Conservation (phyloP, 495 filamentous ascomycete genomes). For the Neurospora africana region DNA sequence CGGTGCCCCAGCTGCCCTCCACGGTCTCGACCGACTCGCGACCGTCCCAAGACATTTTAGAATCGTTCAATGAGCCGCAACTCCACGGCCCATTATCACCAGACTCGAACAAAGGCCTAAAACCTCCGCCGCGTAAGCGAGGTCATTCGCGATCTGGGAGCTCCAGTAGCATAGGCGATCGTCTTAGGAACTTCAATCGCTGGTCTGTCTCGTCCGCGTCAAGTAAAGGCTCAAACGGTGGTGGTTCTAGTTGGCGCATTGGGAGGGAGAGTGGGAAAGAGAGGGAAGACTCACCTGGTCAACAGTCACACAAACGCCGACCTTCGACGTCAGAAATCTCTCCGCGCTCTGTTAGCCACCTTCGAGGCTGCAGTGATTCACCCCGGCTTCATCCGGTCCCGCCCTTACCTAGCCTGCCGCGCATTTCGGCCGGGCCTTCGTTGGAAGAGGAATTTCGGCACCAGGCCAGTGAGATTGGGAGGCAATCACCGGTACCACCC, state of each 20-base stretch:
- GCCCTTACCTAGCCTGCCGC: constrained; percentile 23
- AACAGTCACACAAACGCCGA: constrained; percentile 20
- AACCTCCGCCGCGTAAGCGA: constrained; percentile 14
- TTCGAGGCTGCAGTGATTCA: constrained; percentile 10
- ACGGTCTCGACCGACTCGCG: constrained; percentile 15
- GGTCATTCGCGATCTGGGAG: constrained; percentile 35
- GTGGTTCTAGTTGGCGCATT: constrained; percentile 23
- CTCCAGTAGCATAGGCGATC: constrained; percentile 44
- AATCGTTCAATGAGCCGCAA: constrained; percentile 23
- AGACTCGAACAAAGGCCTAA: constrained; percentile 16
- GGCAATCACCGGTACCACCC: constrained; percentile 4
- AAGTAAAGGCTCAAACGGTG: constrained; percentile 48
- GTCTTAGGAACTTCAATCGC: constrained; percentile 64
- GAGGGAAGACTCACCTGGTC: constrained; percentile 6
- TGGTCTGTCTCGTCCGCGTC: constrained; percentile 73
- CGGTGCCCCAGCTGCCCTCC: constrained; percentile 26
- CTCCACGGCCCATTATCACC: constrained; percentile 1
- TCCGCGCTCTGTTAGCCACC: constrained; percentile 6
- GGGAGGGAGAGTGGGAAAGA: neutral
- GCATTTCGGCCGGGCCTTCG: constrained; percentile 30
- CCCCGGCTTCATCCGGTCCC: constrained; percentile 16
- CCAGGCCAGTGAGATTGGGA: constrained; percentile 13
- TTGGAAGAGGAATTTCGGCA: constrained; percentile 22
- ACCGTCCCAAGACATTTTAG: constrained; percentile 10
- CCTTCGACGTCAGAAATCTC: constrained; percentile 20